Percentiles rank a stretch among this genome's conserved stretches.
These are phyloP conservation scores for Saccharomycopsis fibuligera DNA, from an alignment of 805 yeast species.

Conservation along the genomic window DNA sequence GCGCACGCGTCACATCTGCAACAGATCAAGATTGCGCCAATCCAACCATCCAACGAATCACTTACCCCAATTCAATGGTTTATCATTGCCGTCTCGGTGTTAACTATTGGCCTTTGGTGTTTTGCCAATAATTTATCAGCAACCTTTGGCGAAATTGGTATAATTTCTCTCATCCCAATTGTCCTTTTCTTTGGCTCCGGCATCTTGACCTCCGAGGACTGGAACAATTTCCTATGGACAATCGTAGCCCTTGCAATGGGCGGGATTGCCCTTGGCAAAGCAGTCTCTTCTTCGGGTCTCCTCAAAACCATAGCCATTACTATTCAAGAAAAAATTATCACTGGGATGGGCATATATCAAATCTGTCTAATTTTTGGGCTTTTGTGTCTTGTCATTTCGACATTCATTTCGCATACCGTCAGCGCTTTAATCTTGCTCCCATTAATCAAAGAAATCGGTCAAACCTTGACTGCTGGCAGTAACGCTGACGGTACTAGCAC, in stretches of 20 bases:
- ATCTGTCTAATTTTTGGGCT: slow-evolving; percentile 76
- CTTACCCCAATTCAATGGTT: slow-evolving; percentile 72
- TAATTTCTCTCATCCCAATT: slow-evolving; percentile 83
- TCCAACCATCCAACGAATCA: slow-evolving; percentile 53
- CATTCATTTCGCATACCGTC: slow-evolving; percentile 94
- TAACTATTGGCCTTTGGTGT: slow-evolving; percentile 87
- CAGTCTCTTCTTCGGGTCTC: slow-evolving; percentile 87
- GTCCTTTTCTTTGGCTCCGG: slow-evolving; percentile 93
- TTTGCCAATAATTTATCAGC: slow-evolving; percentile 67
- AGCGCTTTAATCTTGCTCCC: slow-evolving; percentile 94
- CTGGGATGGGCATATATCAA: slow-evolving; percentile 57
- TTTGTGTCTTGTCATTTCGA: slow-evolving; percentile 76
- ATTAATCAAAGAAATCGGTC: slow-evolving; percentile 84
- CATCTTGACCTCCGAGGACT: slow-evolving; percentile 77
- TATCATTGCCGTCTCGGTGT: slow-evolving; percentile 56
- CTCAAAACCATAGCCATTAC: slow-evolving; percentile 67
- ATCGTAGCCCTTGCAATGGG: slow-evolving; percentile 97
- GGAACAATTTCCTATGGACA: slow-evolving; percentile 95
- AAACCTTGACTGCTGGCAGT: slow-evolving; percentile 37
- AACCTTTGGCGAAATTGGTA: slow-evolving; percentile 93
- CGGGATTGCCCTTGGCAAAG: slow-evolving; percentile 91
- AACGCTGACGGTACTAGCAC: slow-evolving; percentile 23
- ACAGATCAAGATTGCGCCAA: slow-evolving; percentile 40
- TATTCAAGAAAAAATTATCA: slow-evolving; percentile 55
- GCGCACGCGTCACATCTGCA: too few relatives aligned